A percentile compares a stretch with the other conserved stretches of the same genome.
phyloP scores from a whole-genome alignment of 257 asterid species.

The Cruciata laevipes region DNA sequence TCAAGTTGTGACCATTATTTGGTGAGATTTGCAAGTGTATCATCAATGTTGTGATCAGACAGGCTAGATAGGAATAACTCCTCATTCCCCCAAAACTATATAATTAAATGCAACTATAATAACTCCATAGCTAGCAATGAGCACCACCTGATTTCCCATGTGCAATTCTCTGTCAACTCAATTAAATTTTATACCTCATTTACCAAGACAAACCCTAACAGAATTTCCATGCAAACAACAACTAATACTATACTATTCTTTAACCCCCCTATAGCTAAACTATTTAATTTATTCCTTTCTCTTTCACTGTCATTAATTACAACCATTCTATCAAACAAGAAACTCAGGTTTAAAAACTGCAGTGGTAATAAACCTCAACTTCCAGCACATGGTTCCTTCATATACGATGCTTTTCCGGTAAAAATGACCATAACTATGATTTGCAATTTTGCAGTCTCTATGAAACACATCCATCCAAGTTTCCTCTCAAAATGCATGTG shows the following conservation, averaged over 20 bases:
- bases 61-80: constrained; percentile 35
- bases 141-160: constrained; percentile 44
- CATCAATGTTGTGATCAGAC: constrained; percentile 27
- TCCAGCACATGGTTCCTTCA: background rate
- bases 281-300: constrained; percentile 1
- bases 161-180: constrained; percentile 27
- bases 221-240: background rate
- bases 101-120: background rate
- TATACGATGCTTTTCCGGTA: background rate
- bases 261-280: too few species aligned
- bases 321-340: constrained; percentile 11
- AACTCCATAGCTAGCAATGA: constrained; percentile 7
- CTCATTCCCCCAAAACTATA: constrained; percentile 29
- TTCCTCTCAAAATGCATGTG: constrained; percentile 4
- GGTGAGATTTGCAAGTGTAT: constrained; percentile 17
- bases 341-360: constrained; percentile 3
- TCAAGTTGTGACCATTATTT: constrained; percentile 28
- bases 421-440: background rate
- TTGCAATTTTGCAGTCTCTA: background rate
- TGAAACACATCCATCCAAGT: constrained; percentile 5
- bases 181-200: constrained; percentile 29
- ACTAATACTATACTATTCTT: background rate
- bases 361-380: too few species aligned
- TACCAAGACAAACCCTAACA: constrained; percentile 43
- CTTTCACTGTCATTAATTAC: constrained; percentile 5